Conservation (phyloP, 1,284 basidiomycete genomes). For the Sanghuangporus baumii region DNA sequence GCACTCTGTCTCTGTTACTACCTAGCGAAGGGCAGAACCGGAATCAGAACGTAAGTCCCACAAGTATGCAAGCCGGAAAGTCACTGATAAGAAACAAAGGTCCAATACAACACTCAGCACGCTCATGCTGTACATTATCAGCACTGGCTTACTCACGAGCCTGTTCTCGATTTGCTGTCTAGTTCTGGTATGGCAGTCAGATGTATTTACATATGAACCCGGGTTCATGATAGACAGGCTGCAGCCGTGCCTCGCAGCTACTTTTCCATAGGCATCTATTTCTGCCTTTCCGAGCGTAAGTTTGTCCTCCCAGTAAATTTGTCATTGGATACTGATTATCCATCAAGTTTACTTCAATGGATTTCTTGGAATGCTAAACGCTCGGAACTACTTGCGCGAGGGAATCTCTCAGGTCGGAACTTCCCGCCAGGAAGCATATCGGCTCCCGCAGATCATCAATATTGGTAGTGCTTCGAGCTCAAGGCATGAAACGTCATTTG, state of each 20-base stretch:
- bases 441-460: neutral
- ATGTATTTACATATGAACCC: too few species aligned
- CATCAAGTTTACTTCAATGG: constrained; percentile 12
- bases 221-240: constrained; percentile 8
- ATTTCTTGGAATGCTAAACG: neutral
- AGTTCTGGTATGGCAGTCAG: too few species aligned
- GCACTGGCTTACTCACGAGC: constrained; percentile 15
- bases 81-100: neutral
- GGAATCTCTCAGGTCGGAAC: neutral
- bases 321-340: neutral
- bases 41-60: constrained; percentile 7
- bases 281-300: constrained; percentile 22
- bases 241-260: constrained; percentile 21
- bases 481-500: neutral
- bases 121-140: constrained; percentile 14
- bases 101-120: constrained; percentile 8
- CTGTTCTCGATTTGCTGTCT: neutral
- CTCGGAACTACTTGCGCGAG: neutral
- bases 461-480: neutral
- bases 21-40: constrained; percentile 3
- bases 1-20: constrained; percentile 11
- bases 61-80: neutral
- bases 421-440: neutral
- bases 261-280: constrained; percentile 22
- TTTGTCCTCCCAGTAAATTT: neutral